Conservation (phyloP, 805 yeast species). For the Kazachstania taianensis region DNA sequence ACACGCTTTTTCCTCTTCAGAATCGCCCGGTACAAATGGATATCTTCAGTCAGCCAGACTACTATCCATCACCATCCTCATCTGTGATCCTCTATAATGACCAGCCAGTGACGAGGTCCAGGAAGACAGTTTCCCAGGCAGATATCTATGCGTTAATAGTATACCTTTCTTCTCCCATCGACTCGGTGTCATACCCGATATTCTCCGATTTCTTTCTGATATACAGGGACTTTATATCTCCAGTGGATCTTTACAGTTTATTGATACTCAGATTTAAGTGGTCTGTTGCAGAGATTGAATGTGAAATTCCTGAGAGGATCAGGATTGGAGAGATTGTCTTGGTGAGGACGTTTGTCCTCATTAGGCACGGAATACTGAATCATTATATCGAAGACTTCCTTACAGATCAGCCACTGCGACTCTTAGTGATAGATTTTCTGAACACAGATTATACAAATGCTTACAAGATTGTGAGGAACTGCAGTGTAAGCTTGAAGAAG, state of each 20-base stretch:
- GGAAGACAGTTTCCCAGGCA: conserved; percentile 15
- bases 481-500: conserved; percentile 38
- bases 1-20: too few relatives aligned
- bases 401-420: conserved; percentile 39
- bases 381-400: conserved; percentile 82
- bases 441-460: conserved; percentile 21
- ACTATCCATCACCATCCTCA: conserved; percentile 24
- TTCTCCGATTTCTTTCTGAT: conserved; percentile 82
- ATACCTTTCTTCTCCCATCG: conserved; percentile 57
- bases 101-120: conserved; percentile 5
- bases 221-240: conserved; percentile 57
- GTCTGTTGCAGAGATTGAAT: conserved; percentile 40
- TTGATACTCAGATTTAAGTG: conserved; percentile 60
- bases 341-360: conserved; percentile 72
- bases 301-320: conserved; percentile 2
- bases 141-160: conserved; percentile 35
- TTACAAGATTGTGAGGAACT: conserved; percentile 27
- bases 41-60: conserved; percentile 17
- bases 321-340: conserved; percentile 54
- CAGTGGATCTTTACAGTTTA: conserved; percentile 49
- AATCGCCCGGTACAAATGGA: too few relatives aligned
- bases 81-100: conserved; percentile 18
- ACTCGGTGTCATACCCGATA: conserved; percentile 62
- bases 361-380: conserved; percentile 85
- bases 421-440: conserved; percentile 33